Evolutionary conservation across 129 eudicot genomes (phyloP).

Genomic region (Logfia minima): DNA sequence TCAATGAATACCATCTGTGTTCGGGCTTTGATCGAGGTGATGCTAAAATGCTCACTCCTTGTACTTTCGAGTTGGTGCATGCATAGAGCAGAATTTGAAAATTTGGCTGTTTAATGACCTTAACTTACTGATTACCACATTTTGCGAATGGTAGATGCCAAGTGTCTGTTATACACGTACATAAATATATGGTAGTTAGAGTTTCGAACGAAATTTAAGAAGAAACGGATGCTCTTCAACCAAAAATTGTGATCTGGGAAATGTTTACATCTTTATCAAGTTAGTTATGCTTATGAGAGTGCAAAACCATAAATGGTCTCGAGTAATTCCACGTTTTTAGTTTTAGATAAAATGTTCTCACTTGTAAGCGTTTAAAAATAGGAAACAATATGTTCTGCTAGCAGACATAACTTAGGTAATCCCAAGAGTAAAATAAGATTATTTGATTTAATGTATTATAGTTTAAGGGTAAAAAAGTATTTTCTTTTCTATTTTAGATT

Average conservation of each 20-base stretch:
- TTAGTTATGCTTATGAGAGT: too few relatives aligned
- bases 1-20: slow-evolving; percentile 18
- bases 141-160: slow-evolving; percentile 26
- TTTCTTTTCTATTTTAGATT: too few relatives aligned
- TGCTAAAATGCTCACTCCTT: slow-evolving; percentile 22
- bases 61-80: slow-evolving; percentile 19
- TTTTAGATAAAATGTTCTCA: too few relatives aligned
- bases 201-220: not conserved
- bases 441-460: too few relatives aligned
- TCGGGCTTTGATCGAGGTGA: not conserved
- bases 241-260: not conserved
- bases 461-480: too few relatives aligned
- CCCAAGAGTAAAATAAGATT: too few relatives aligned
- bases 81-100: slow-evolving; percentile 17
- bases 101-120: slow-evolving; percentile 29
- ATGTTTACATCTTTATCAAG: too few relatives aligned
- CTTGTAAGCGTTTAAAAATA: too few relatives aligned
- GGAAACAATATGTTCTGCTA: too few relatives aligned
- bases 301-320: too few relatives aligned
- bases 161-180: slow-evolving; percentile 1
- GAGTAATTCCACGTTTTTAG: too few relatives aligned
- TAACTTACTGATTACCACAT: slow-evolving; percentile 11
- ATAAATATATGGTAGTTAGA: not conserved
- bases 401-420: too few relatives aligned
- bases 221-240: not conserved